A percentile compares a stretch with the other conserved stretches of the same genome.
These are phyloP conservation scores for Sporothrix pseudoabietina DNA, from an alignment of 2,329 filamentous ascomycete genomes.

Conservation along the genomic window DNA sequence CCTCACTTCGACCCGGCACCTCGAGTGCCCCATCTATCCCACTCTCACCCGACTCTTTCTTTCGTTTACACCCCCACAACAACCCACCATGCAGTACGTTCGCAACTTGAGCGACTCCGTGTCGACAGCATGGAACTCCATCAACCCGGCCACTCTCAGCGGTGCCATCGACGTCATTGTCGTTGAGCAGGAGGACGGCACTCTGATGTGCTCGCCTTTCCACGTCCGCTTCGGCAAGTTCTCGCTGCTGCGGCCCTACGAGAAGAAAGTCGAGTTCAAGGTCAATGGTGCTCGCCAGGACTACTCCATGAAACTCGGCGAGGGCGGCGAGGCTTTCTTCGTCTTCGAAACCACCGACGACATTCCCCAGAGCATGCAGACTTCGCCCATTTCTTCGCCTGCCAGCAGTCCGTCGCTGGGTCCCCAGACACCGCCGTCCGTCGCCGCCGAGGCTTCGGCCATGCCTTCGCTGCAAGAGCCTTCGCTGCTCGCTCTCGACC, in stretches of 20 bases:
- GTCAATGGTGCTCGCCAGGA: slow-evolving; percentile 92
- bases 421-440: slow-evolving; percentile 45
- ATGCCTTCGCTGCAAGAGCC: slow-evolving; percentile 62
- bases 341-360: slow-evolving; percentile 93
- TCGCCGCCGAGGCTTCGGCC: slow-evolving; percentile 38
- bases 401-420: slow-evolving; percentile 76
- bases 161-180: slow-evolving; percentile 99
- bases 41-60: neutral
- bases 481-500: slow-evolving; percentile 68
- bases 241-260: slow-evolving; percentile 87
- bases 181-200: slow-evolving; percentile 91
- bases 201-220: slow-evolving; percentile 89
- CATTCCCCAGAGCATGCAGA: slow-evolving; percentile 92
- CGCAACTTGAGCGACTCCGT: slow-evolving; percentile 92
- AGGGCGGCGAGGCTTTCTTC: slow-evolving; percentile 97
- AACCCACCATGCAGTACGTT: slow-evolving; percentile 86
- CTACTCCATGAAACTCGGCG: slow-evolving; percentile 97
- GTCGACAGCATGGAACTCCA: slow-evolving; percentile 98
- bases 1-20: slow-evolving; percentile 2
- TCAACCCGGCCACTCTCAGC: slow-evolving; percentile 95
- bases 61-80: neutral
- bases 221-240: slow-evolving; percentile 99
- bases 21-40: neutral
- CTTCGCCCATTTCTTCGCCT: slow-evolving; percentile 89
- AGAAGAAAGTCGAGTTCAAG: slow-evolving; percentile 98